Base-by-base conservation (phyloP, 768 basidiomycete genomes). In the Mycena vulgaris region DNA sequence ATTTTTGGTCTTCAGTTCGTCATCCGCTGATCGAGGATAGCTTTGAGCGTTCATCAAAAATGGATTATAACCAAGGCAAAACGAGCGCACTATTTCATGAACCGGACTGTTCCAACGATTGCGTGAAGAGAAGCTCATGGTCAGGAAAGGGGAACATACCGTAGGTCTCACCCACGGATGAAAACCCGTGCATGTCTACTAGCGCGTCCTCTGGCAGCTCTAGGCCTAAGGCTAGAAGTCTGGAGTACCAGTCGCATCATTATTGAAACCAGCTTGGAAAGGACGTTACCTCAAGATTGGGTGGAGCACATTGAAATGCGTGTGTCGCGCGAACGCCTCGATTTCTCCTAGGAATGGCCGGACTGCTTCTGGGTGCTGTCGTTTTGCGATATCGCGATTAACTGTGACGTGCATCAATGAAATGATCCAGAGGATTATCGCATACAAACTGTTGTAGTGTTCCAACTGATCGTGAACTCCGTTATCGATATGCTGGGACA, bases 401-500 rank as follows among this genome's bases (percentile, higher is more conserved):
- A 90, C 90, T 48, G 25, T 91, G 51, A 1, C 11, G n/a, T n/a
- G 19, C 13, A 19, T 13, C 19, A n/a, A 59, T 31, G n/a, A 64
- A 56, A 21, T 27, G 13, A 23, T n/a, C 21, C 13, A 31, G 14
- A 31, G 13, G 11, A 39, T 56, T 2, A 11, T 21, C 16, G 40
- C 30, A 2, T 21, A 65, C 86, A 65, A 66, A 92, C 91, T 83
- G 70, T 88, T 90, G 73, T 92, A 92, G 58, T 87, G 82, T 74
- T 92, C 91, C 21, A 91, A 72, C 71, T 91, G 89, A 74, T 93
- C 92, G 21, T 78, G 84, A 28, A 92, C 87, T 8, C 91, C 91
- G 14, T 84, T 85, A 45, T 88, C 89, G 51, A 92, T 87, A 56
- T 89, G 88, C 91, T 92, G 61, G 27, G 5, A 23, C 25, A 40